Evolutionary conservation across 1,284 basidiomycete species (phyloP), one percentile per base, ranked within the genome.

Genomic region (Agroathelia rolfsii): DNA sequence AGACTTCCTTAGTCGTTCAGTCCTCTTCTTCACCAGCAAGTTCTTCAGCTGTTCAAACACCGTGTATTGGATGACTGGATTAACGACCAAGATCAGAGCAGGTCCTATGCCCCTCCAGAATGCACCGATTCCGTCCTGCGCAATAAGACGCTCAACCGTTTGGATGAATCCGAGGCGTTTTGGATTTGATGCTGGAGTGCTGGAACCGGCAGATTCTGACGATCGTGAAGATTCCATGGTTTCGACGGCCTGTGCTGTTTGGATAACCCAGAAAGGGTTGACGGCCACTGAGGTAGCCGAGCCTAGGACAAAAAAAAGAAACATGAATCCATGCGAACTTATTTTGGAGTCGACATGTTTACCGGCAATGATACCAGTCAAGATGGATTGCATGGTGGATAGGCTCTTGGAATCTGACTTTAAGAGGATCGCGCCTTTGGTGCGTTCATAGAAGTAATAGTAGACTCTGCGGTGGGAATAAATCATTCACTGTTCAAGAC

Each of bases 51-150:
- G 86, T 57, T 85, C 82, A 39, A 79, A 36, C 1, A 82, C 72
- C 5, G 85, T 92, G 50, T 90, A 92, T 53, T 85, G 78, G 24
- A 98, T 68, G 21, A 99, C 86, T 6, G 95, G 95, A 57, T 99
- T 99, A 48, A 92, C 75, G 46, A 97, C 93, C 27, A 98, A 69
- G 21, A 93, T 72, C 32, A 98, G 65, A 11, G 94, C 93, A 3
- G 95, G 93, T 0, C 92, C 90, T 24, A 99, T 73, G n/a, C 95
- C 95, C 34, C 90, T 72, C 84, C 87, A 97, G 50, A 99, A 84
- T 1, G 82, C 93, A 13, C 67, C 55, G 13, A 76, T 46, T 8
- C 94, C 94, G 49, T 83, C 86, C 42, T 80, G 79, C 33, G 72
- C 66, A 25, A 92, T 47, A 40, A 98, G 88, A 41, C 70, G 70